Base-by-base conservation (phyloP, 495 filamentous ascomycete genomes). In the Aspergillus bertholletiae region DNA sequence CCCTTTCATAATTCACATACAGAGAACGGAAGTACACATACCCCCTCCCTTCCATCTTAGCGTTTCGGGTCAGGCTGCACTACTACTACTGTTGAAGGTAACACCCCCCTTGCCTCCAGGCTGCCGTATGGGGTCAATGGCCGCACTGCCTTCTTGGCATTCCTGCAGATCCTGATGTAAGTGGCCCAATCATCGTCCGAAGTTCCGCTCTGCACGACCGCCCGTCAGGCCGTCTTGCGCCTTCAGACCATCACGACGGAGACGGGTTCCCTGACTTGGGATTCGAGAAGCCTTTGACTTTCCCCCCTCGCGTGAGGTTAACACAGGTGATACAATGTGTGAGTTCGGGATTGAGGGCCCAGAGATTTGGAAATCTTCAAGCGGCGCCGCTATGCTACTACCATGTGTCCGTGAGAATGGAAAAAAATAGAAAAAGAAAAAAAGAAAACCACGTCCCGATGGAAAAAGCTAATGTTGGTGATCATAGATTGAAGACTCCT, bases 141-240 rank as follows among this genome's bases (percentile, higher is more conserved):
- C 56, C 54, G 56, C 60, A 59, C 56, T 55, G 59, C 50, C 54
- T 57, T 48, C 61, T 63, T 63, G 61, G 57, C 61, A 43, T 55
- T 43, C 47, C 54, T 46, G 61, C 54, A 57, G 61, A 63, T 63
- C 61, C 56, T 59, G 54, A 32, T 30, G 41, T 21, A 11, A 15
- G 20, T 24, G 17, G 24, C 35, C 61, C 57, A 60, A 63, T 58
- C 32, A 57, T 20, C 18, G 17, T 23, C 2, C 28, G 11, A 35
- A 20, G 26, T 34, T 23, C n/a, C 44, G 44, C 43, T 56, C 52
- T 56, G 43, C 48, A 52, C 47, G 50, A 54, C 58, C 54, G 13
- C 40, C 51, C 24, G 51, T 59, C 60, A 60, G 60, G 56, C 60
- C 54, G 56, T 63, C 56, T 54, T 59, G 60, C 60, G 53, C 51